phyloP scores from a whole-genome alignment of 176 grass and related monocot genomes.

The Carex pumila region DNA sequence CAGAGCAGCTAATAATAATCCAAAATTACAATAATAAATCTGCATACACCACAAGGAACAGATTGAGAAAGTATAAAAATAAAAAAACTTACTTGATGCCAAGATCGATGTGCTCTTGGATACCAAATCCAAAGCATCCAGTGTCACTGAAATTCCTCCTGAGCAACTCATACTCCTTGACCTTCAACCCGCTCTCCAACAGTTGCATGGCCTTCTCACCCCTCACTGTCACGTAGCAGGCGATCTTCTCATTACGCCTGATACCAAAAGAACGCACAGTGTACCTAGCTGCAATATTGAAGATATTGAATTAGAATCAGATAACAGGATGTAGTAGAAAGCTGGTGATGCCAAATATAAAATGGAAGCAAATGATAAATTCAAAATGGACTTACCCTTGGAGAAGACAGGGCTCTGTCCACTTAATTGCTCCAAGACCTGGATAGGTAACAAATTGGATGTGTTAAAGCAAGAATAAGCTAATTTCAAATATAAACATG shows the following conservation, averaged over 20 bases:
- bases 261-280: conserved; percentile 78
- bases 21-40: background rate
- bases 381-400: conserved; percentile 43
- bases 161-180: conserved; percentile 82
- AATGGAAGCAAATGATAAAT: background rate
- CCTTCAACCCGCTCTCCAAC: conserved; percentile 84
- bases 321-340: background rate
- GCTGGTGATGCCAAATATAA: background rate
- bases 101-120: conserved; percentile 88
- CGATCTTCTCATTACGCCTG: conserved; percentile 85
- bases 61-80: background rate
- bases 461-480: background rate
- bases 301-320: background rate
- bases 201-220: conserved; percentile 92
- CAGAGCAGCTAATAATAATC: background rate
- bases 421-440: conserved; percentile 90
- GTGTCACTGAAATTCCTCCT: conserved; percentile 90
- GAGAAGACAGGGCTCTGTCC: conserved; percentile 80
- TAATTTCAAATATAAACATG: background rate
- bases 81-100: conserved; percentile 69
- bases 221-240: conserved; percentile 70
- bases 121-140: conserved; percentile 83
- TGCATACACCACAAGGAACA: background rate
- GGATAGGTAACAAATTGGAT: background rate
- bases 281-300: conserved; percentile 41